phyloP scores from a whole-genome alignment of 345 rosid species.

The rapeseed (Brassica napus) region Da-Ae NC_063434.1:11517501-11518000 shows the following conservation, averaged over 20 bases:
- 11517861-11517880: too few species aligned
- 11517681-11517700: not conserved
- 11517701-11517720: not conserved
- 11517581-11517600: slow-evolving; percentile 47
- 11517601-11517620: slow-evolving; percentile 62
- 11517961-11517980: too few species aligned
- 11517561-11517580: slow-evolving; percentile 67
- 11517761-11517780: too few species aligned
- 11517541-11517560: slow-evolving; percentile 90
- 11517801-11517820: too few species aligned
- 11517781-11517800: too few species aligned
- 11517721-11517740: too few species aligned
- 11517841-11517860: too few species aligned
- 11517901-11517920: not conserved
- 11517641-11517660: slow-evolving; percentile 94
- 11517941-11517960: not conserved
- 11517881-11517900: too few species aligned
- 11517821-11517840: too few species aligned
- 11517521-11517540: too few species aligned
- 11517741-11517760: too few species aligned
- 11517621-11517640: slow-evolving; percentile 62
- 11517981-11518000: not conserved
- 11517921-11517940: not conserved
- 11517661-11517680: slow-evolving; percentile 25
- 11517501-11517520: too few species aligned